Percentiles rank a stretch among this genome's conserved stretches.
These are phyloP conservation scores for Salvia hispanica DNA, from an alignment of 257 asterid genomes.

Conservation along the genomic window DNA sequence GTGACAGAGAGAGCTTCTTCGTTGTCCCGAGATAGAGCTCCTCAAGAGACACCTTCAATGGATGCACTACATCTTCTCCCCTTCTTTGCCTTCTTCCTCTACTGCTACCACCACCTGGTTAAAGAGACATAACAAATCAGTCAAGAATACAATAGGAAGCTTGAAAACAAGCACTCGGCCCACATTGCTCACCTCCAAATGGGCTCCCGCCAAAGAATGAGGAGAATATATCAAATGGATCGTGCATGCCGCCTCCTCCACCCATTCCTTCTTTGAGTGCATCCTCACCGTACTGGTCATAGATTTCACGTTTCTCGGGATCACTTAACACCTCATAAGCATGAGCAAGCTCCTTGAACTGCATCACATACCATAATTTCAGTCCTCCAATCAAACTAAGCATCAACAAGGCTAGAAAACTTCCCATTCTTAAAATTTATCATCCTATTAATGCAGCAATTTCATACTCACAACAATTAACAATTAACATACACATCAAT, in stretches of 20 bases:
- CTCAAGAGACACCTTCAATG: conserved; percentile 55
- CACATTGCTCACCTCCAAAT: conserved; percentile 41
- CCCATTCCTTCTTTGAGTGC: conserved; percentile 69
- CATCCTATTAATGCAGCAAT: too few relatives aligned
- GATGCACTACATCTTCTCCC: conserved; percentile 61
- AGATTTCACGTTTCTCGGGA: conserved; percentile 56
- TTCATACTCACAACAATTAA: too few relatives aligned
- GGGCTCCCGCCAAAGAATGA: conserved; percentile 57
- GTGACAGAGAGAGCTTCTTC: conserved; percentile 56
- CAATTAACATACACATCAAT: too few relatives aligned
- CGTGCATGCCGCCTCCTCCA: conserved; percentile 55
- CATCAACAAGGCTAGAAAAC: not conserved
- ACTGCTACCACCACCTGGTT: conserved; percentile 56
- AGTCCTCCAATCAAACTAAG: not conserved
- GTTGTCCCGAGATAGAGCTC: conserved; percentile 50
- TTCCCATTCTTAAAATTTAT: too few relatives aligned
- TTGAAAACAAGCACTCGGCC: not conserved
- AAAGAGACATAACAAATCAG: not conserved
- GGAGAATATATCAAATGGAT: conserved; percentile 57
- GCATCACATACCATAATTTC: conserved; percentile 17
- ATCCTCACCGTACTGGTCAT: conserved; percentile 64
- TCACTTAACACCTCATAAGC: conserved; percentile 62
- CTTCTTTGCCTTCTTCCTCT: conserved; percentile 60
- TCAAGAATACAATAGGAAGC: not conserved
- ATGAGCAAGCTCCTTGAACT: conserved; percentile 66